Evolutionary conservation across 2,329 filamentous ascomycete genomes (phyloP).

Genomic region (Fusarium illudens): DNA sequence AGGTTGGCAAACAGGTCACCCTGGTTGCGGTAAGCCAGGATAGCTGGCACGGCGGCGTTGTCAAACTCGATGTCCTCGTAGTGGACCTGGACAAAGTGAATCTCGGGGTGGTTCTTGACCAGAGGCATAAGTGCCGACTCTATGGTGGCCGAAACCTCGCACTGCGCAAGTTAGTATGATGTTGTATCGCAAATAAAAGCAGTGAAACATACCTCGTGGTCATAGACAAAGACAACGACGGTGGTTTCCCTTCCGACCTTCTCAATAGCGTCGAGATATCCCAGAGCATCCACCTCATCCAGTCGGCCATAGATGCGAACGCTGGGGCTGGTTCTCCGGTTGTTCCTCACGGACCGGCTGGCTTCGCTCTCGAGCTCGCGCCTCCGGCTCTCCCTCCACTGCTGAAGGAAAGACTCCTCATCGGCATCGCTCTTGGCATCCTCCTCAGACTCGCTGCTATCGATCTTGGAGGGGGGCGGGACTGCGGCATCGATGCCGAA

Average conservation of each 20-base stretch:
- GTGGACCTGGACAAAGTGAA: slow-evolving; percentile 91
- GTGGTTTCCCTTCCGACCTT: slow-evolving; percentile 82
- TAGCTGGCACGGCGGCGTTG: slow-evolving; percentile 82
- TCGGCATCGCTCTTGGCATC: slow-evolving; percentile 64
- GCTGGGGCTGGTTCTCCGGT: slow-evolving; percentile 77
- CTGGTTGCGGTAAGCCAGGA: slow-evolving; percentile 86
- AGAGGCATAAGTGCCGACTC: slow-evolving; percentile 80
- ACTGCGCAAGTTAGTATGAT: slow-evolving; percentile 61
- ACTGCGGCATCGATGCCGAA: slow-evolving; percentile 54
- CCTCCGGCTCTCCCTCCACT: slow-evolving; percentile 85
- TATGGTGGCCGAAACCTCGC: slow-evolving; percentile 78
- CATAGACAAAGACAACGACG: slow-evolving; percentile 94
- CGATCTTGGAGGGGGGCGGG: slow-evolving; percentile 44
- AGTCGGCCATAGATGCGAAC: slow-evolving; percentile 80
- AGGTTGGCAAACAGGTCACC: slow-evolving; percentile 92
- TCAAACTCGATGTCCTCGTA: slow-evolving; percentile 96
- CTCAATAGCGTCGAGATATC: slow-evolving; percentile 96
- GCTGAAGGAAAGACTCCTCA: slow-evolving; percentile 82
- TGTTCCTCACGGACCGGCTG: slow-evolving; percentile 64
- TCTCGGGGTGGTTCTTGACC: slow-evolving; percentile 73
- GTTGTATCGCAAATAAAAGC: not conserved
- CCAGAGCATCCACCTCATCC: slow-evolving; percentile 85
- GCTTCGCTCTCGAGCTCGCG: slow-evolving; percentile 76
- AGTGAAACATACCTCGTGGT: slow-evolving; percentile 74
- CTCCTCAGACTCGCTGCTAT: slow-evolving; percentile 59